Base-by-base conservation (phyloP, 805 yeast genomes). In the Wickerhamiella cacticola region DNA sequence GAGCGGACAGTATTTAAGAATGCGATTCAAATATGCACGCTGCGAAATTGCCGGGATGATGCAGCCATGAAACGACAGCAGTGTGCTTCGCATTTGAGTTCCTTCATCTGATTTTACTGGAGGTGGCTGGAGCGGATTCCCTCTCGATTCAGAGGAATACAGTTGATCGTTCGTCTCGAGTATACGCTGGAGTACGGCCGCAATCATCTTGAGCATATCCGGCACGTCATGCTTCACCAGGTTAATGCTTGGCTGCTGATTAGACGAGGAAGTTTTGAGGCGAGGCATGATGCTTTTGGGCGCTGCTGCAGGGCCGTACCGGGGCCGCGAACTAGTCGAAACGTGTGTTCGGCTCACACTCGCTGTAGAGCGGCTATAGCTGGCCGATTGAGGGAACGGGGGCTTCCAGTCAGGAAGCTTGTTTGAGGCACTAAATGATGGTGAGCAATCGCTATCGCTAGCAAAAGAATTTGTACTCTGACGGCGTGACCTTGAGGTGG, bases 1-100 rank as follows among this genome's bases (percentile, higher is more conserved):
- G n/a, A 92, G 92, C 0, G 99, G 97, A 63, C 99, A 92, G 66
- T 92, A 92, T 65, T 89, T 89, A 62, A 89, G 75, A 24, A 92
- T 89, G 60, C 98, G 78, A 38, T 85, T 75, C 51, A 92, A 71
- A 62, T 92, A 92, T 18, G 94, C 92, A 58, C 86, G 87, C 42
- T 92, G 72, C 10, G 88, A 77, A 47, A 92, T 92, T n/a, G 94
- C 95, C 1, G 98, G 98, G 8, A 92, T 80, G 60, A 89, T 94
- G 50, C 94, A 79, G 15, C 98, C 98, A 63, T 87, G 95, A 63
- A 92, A 92, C 41, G 95, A 92, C 49, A 89, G 68, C 3, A 89
- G 84, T 19, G 59, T 45, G 10, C 19, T 39, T 34, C 53, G 53
- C 46, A 58, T 55, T 15, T 49, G 50, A 6, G 41, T 19, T 5